Conservation (phyloP, 108 stramenopile genomes). For the Skeletonema potamos region DNA sequence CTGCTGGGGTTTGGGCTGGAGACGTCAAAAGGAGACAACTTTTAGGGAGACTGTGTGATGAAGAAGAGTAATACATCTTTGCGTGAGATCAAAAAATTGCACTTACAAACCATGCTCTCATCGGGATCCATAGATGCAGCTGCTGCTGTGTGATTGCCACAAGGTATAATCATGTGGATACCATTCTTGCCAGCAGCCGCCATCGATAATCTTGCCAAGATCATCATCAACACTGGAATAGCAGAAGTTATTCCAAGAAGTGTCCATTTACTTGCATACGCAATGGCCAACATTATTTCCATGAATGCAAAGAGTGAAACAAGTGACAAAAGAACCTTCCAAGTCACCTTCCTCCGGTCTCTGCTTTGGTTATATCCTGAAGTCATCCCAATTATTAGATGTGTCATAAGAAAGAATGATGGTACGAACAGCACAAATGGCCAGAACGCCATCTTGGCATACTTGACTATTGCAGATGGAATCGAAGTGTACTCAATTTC, state of each 20-base stretch:
- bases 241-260: neutral
- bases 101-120: neutral
- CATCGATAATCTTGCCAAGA: neutral
- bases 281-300: neutral
- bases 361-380: neutral
- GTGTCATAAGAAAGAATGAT: neutral
- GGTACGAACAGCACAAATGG: neutral
- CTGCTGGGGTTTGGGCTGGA: neutral
- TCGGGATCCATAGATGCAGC: neutral
- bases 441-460: neutral
- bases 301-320: slow-evolving; percentile 3
- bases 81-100: neutral
- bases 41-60: neutral
- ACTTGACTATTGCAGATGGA: neutral
- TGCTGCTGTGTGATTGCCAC: neutral
- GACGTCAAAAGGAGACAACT: neutral
- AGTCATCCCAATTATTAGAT: neutral
- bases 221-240: neutral
- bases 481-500: neutral
- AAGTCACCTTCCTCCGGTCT: neutral
- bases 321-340: neutral
- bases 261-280: neutral
- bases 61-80: neutral
- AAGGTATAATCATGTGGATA: neutral
- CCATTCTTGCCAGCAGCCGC: neutral